phyloP scores from a whole-genome alignment of 192 early-diverging fungal species.

The Umbelopsis sp. region DNA sequence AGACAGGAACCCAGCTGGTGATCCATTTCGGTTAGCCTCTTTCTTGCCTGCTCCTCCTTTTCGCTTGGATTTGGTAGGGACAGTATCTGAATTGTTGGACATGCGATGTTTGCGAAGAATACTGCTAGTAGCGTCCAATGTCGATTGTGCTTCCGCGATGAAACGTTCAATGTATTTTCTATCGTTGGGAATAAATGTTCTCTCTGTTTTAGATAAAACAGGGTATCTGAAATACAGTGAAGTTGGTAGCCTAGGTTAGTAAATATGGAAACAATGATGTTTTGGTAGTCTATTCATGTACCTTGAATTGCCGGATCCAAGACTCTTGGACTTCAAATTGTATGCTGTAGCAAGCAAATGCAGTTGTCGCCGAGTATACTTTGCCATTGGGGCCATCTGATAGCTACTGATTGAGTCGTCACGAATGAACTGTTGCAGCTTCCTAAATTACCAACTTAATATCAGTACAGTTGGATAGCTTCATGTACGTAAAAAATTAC shows the following conservation, averaged over 20 bases:
- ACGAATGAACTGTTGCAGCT: constrained; percentile 24
- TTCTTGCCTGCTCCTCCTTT: neutral
- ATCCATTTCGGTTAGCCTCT: neutral
- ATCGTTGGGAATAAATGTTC: constrained; percentile 43
- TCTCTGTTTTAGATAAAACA: constrained; percentile 47
- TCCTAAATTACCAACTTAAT: neutral
- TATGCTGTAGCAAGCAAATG: constrained; percentile 49
- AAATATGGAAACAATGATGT: neutral
- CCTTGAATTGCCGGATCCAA: constrained; percentile 43
- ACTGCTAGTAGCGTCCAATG: constrained; percentile 20
- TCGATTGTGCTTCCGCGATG: constrained; percentile 38
- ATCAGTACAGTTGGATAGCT: neutral
- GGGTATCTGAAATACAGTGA: constrained; percentile 23
- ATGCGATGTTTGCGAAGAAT: constrained; percentile 18
- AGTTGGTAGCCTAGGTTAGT: neutral
- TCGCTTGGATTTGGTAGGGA: neutral
- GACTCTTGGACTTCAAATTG: constrained; percentile 46
- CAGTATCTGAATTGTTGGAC: neutral
- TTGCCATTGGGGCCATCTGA: constrained; percentile 49
- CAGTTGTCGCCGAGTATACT: constrained; percentile 41
- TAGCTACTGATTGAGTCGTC: constrained; percentile 38
- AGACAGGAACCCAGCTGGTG: neutral
- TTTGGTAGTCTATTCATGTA: neutral
- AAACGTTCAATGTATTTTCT: constrained; percentile 44
- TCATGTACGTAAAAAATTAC: neutral